Evolutionary conservation across 2,329 filamentous ascomycete genomes (phyloP).

Genomic region (Botryotinia convoluta): DNA sequence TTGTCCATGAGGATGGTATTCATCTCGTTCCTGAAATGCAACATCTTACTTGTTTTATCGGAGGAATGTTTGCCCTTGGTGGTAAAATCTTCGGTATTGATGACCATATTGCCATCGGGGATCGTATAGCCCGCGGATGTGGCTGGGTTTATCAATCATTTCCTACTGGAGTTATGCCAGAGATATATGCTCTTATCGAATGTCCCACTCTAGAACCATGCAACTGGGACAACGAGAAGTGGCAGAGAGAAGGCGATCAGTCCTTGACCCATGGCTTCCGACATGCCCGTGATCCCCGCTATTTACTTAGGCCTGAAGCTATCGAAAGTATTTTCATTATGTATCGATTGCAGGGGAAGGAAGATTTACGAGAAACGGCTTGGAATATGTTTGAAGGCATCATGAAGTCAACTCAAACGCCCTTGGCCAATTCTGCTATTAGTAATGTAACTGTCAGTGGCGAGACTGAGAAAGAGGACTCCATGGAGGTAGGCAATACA

Average conservation of each 20-base stretch:
- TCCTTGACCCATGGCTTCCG: conserved; percentile 21
- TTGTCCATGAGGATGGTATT: conserved; percentile 26
- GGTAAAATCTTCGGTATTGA: conserved; percentile 56
- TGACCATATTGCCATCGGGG: conserved; percentile 53
- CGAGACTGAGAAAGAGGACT: conserved; percentile 42
- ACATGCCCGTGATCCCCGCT: conserved; percentile 35
- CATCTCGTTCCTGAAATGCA: conserved; percentile 42
- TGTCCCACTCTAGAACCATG: conserved; percentile 22
- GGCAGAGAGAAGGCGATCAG: conserved; percentile 35
- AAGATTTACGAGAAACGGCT: conserved; percentile 41
- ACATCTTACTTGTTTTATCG: conserved; percentile 68
- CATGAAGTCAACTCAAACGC: conserved; percentile 42
- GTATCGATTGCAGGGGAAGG: conserved; percentile 33
- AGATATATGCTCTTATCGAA: conserved; percentile 45
- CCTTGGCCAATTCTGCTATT: conserved; percentile 43
- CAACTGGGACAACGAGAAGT: conserved; percentile 48
- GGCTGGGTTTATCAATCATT: conserved; percentile 58
- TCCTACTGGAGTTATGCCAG: conserved; percentile 59
- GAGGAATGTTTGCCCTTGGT: conserved; percentile 65
- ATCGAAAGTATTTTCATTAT: conserved; percentile 66
- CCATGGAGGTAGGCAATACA: conserved; percentile 46
- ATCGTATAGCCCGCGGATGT: conserved; percentile 58
- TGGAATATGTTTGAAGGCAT: conserved; percentile 49
- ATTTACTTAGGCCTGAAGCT: conserved; percentile 58
- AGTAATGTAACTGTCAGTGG: conserved; percentile 39